Conservation (phyloP, 2,329 filamentous ascomycete species). For the Pyrenophora seminiperda region DNA sequence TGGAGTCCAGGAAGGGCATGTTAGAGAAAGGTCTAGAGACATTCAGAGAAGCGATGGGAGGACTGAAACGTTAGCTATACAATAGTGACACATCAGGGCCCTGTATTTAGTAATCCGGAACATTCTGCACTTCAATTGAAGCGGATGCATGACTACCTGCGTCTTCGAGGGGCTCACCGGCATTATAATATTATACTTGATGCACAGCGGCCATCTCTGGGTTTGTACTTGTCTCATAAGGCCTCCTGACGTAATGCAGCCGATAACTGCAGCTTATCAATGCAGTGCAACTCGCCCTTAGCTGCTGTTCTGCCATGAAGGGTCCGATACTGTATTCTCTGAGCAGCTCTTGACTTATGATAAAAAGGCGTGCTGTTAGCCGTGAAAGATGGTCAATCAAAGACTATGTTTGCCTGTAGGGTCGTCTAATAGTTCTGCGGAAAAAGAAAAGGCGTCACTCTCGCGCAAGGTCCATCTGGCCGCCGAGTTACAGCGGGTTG, state of each 20-base stretch:
- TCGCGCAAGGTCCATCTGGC: neutral
- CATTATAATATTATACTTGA: too few species aligned
- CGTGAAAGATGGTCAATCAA: neutral
- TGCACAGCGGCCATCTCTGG: too few species aligned
- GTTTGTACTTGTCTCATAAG: too few species aligned
- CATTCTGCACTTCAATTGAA: too few species aligned
- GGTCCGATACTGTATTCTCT: neutral
- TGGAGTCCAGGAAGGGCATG: constrained; percentile 39
- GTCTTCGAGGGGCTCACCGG: too few species aligned
- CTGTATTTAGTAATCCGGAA: too few species aligned
- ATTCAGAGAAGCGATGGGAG: constrained; percentile 38
- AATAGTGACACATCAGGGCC: too few species aligned
- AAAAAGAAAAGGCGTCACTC: neutral
- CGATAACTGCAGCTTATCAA: too few species aligned
- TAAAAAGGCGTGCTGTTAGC: neutral
- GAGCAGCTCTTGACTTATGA: neutral
- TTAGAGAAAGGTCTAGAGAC: constrained; percentile 45
- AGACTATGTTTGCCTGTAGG: neutral
- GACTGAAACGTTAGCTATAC: constrained; percentile 7
- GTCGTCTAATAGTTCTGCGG: neutral
- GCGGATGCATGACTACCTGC: too few species aligned
- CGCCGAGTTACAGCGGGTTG: neutral
- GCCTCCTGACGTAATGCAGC: too few species aligned
- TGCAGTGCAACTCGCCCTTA: too few species aligned
- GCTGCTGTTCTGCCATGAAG: constrained; percentile 1